Evolutionary conservation across 495 filamentous ascomycete species (phyloP).

Genomic region (Parathielavia hyrcaniae): DNA sequence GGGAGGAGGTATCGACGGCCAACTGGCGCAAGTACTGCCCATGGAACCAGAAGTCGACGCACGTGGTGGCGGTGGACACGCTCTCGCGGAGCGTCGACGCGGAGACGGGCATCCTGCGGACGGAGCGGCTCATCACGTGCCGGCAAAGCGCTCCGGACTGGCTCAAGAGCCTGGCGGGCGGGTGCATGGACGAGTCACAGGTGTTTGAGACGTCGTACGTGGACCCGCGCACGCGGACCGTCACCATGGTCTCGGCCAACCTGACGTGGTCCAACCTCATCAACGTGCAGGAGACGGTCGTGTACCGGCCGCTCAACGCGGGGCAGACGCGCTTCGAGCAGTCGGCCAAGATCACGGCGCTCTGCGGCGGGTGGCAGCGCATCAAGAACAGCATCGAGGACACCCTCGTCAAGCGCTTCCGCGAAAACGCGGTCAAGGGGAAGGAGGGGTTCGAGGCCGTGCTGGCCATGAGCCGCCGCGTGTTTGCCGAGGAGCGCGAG

Average conservation of each 20-base stretch:
- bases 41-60: constrained; percentile 92
- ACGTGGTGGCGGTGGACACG: constrained; percentile 93
- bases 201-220: constrained; percentile 96
- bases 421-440: constrained; percentile 82
- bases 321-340: constrained; percentile 75
- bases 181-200: constrained; percentile 61
- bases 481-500: constrained; percentile 79
- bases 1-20: constrained; percentile 97
- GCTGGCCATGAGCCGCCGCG: constrained; percentile 84
- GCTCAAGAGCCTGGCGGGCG: constrained; percentile 69
- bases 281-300: constrained; percentile 80
- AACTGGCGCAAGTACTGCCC: constrained; percentile 99
- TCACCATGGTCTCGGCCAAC: constrained; percentile 91
- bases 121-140: constrained; percentile 95
- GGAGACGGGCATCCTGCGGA: constrained; percentile 80
- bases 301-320: constrained; percentile 62
- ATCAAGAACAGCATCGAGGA: constrained; percentile 93
- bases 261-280: constrained; percentile 84
- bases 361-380: constrained; percentile 94
- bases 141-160: constrained; percentile 82
- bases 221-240: constrained; percentile 68
- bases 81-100: constrained; percentile 75
- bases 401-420: constrained; percentile 77
- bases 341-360: constrained; percentile 82
- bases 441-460: constrained; percentile 91